phyloP scores from a whole-genome alignment of 1,139 yeast genomes.

The Yamadazyma aaseri region DNA sequence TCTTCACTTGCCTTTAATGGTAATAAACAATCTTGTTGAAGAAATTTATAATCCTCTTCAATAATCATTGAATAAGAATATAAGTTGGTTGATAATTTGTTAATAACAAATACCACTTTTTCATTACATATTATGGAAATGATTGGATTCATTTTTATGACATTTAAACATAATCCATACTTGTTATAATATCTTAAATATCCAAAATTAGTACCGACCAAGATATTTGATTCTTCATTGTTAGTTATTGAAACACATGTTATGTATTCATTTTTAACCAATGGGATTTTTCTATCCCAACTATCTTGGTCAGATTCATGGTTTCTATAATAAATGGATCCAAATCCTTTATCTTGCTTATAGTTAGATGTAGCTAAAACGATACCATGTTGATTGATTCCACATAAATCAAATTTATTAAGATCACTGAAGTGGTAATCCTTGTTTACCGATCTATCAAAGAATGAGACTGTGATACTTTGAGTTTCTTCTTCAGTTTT shows the following conservation, averaged over 20 bases:
- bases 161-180: slow-evolving; percentile 40
- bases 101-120: slow-evolving; percentile 33
- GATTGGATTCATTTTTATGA: slow-evolving; percentile 40
- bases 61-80: slow-evolving; percentile 39
- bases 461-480: slow-evolving; percentile 81
- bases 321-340: slow-evolving; percentile 42
- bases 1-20: slow-evolving; percentile 28
- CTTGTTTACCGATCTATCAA: slow-evolving; percentile 73
- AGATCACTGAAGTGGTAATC: slow-evolving; percentile 87
- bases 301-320: slow-evolving; percentile 45
- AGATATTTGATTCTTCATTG: slow-evolving; percentile 28
- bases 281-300: slow-evolving; percentile 44
- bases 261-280: slow-evolving; percentile 33
- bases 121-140: slow-evolving; percentile 34
- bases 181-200: slow-evolving; percentile 41
- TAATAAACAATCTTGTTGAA: slow-evolving; percentile 41
- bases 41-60: slow-evolving; percentile 33
- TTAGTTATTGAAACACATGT: slow-evolving; percentile 39
- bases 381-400: slow-evolving; percentile 65
- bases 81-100: slow-evolving; percentile 27
- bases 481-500: slow-evolving; percentile 39
- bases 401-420: slow-evolving; percentile 69
- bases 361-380: slow-evolving; percentile 54
- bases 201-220: slow-evolving; percentile 44
- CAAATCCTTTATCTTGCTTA: slow-evolving; percentile 21